Percentiles rank a stretch among this genome's conserved stretches.
phyloP scores from a whole-genome alignment of 1,139 yeast genomes.

The Tardiomyces blankii region DNA sequence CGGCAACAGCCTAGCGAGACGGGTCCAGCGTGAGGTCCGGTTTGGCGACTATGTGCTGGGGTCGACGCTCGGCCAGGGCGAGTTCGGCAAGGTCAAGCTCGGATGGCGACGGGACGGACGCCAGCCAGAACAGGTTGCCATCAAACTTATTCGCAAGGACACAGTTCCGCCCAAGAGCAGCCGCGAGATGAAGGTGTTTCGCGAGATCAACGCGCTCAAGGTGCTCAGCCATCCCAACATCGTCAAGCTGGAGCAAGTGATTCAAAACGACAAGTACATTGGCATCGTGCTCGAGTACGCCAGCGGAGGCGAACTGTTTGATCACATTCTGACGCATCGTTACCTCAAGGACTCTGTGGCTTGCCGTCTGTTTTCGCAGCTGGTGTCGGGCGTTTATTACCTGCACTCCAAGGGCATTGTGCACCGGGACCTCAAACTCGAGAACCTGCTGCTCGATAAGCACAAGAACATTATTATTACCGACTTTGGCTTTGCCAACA shows the following conservation, averaged over 20 bases:
- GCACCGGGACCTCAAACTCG: constrained; percentile 88
- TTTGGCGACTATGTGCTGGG: constrained; percentile 53
- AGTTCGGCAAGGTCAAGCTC: constrained; percentile 78
- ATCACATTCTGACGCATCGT: constrained; percentile 65
- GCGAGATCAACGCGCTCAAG: constrained; percentile 60
- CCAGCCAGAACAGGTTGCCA: constrained; percentile 67
- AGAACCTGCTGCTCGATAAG: constrained; percentile 61
- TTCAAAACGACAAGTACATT: constrained; percentile 56
- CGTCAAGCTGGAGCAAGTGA: constrained; percentile 78
- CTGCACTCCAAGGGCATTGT: constrained; percentile 67
- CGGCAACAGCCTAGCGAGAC: too few species aligned
- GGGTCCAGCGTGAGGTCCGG: too few species aligned
- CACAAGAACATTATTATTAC: constrained; percentile 71
- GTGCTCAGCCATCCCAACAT: constrained; percentile 68
- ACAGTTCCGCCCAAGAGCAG: constrained; percentile 53
- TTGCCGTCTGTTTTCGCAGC: constrained; percentile 52
- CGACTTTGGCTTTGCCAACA: constrained; percentile 81
- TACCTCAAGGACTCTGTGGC: constrained; percentile 83
- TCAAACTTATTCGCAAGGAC: constrained; percentile 75
- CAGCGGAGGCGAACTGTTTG: constrained; percentile 87
- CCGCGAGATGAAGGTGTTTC: constrained; percentile 50
- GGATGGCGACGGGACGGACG: constrained; percentile 40
- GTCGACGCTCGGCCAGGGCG: constrained; percentile 78
- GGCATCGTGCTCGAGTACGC: constrained; percentile 49
- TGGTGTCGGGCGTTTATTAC: constrained; percentile 62